Percentiles rank a stretch among this genome's conserved stretches.
phyloP scores from a whole-genome alignment of 1,284 basidiomycete species.

The Golubevia pallescens region DNA sequence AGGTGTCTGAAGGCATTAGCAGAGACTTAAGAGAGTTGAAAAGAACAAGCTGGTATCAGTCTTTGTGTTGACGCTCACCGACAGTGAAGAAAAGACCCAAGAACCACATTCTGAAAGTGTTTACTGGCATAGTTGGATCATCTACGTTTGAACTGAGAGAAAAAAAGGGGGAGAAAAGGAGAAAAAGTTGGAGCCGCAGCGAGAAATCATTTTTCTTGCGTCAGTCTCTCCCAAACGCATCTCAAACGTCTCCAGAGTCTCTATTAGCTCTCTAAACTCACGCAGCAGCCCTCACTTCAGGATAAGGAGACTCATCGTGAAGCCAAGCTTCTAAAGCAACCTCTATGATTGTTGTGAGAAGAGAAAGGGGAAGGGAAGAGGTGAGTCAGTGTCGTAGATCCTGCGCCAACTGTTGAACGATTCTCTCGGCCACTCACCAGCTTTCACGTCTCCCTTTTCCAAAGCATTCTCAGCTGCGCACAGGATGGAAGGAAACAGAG shows the following conservation, averaged over 20 bases:
- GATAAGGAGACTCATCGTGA: constrained; percentile 1
- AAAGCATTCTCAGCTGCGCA: constrained; percentile 23
- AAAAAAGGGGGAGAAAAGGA: not conserved
- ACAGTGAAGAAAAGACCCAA: not conserved
- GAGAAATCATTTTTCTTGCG: not conserved
- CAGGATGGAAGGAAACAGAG: too few relatives aligned
- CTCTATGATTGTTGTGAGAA: too few relatives aligned
- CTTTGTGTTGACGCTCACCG: too few relatives aligned
- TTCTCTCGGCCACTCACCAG: constrained; percentile 2
- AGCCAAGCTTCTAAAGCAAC: not conserved
- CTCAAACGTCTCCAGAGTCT: too few relatives aligned
- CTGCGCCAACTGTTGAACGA: too few relatives aligned
- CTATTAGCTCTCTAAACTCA: not conserved
- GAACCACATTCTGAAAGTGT: constrained; percentile 14
- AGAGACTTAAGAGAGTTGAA: too few relatives aligned
- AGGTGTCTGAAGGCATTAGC: too few relatives aligned
- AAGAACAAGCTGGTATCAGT: not conserved
- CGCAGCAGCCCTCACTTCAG: constrained; percentile 9
- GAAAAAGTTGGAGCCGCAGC: not conserved
- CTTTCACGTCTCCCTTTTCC: constrained; percentile 42
- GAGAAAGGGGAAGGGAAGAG: too few relatives aligned
- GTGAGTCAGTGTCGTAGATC: too few relatives aligned
- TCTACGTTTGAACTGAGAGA: constrained; percentile 6
- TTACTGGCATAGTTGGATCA: constrained; percentile 8
- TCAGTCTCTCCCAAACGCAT: too few relatives aligned